A percentile compares a stretch with the other conserved stretches of the same genome.
These are phyloP conservation scores for Boletellus deceptivus DNA, from an alignment of 1,284 basidiomycete genomes.

Conservation along the genomic window DNA sequence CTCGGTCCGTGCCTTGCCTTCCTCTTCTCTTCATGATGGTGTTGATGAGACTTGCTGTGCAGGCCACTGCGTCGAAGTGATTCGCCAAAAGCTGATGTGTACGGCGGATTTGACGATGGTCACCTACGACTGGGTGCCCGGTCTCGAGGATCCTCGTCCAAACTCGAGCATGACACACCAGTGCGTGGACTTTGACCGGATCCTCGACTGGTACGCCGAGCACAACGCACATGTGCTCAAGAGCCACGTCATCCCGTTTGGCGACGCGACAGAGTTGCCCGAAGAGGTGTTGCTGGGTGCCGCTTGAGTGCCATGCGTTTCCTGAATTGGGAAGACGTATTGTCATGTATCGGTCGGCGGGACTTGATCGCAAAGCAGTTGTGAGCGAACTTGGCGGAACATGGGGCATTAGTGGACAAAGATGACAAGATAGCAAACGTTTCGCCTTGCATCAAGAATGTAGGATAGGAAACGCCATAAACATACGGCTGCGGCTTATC, in stretches of 20 bases:
- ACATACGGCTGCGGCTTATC: too few relatives aligned
- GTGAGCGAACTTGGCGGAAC: too few relatives aligned
- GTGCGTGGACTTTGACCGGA: slow-evolving; percentile 1
- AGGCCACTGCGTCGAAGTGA: slow-evolving; percentile 2
- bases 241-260: neutral
- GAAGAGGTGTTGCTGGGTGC: neutral
- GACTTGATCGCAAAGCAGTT: too few relatives aligned
- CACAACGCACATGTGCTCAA: neutral
- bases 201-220: neutral
- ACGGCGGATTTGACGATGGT: slow-evolving; percentile 1
- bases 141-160: neutral
- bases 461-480: too few relatives aligned
- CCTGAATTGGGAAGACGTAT: too few relatives aligned
- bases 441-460: too few relatives aligned
- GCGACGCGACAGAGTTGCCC: neutral
- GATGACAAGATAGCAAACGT: too few relatives aligned
- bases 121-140: neutral
- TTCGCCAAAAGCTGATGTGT: slow-evolving; percentile 3
- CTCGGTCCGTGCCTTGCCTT: neutral
- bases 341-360: too few relatives aligned
- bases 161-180: neutral
- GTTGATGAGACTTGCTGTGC: too few relatives aligned
- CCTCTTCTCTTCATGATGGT: neutral
- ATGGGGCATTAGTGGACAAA: too few relatives aligned
- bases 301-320: too few relatives aligned